Evolutionary conservation across 768 basidiomycete species (phyloP).

Genomic region (Phlebiopsis flavidoalba): DNA sequence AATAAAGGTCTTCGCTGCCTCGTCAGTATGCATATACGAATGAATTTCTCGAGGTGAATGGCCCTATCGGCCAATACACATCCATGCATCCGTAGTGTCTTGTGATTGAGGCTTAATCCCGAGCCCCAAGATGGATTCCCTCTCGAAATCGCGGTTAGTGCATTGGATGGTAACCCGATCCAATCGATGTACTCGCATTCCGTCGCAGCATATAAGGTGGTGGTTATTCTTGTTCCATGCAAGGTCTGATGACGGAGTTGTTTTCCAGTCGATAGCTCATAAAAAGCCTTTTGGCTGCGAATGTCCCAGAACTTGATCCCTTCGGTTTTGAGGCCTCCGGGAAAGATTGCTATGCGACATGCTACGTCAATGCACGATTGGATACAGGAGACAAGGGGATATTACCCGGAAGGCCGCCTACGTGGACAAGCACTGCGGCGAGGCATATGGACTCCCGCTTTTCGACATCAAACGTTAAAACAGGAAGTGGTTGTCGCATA

Average conservation of each 20-base stretch:
- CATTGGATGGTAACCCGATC: conserved; percentile 19
- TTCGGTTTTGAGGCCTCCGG: conserved; percentile 24
- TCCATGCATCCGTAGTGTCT: conserved; percentile 1
- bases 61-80: neutral
- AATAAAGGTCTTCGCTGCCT: neutral
- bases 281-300: conserved; percentile 29
- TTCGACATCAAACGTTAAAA: conserved; percentile 27
- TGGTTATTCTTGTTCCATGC: neutral
- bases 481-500: conserved; percentile 30
- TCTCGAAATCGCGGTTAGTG: conserved; percentile 33
- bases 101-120: neutral
- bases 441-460: conserved; percentile 13
- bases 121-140: neutral
- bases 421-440: neutral
- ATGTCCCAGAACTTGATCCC: conserved; percentile 40
- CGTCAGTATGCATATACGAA: neutral
- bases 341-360: conserved; percentile 21
- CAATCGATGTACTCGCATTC: neutral
- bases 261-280: conserved; percentile 42
- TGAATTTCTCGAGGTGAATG: neutral
- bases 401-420: conserved; percentile 4
- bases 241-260: conserved; percentile 19
- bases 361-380: neutral
- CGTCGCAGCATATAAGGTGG: neutral
- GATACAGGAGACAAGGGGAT: neutral